A percentile compares a stretch with the other conserved stretches of the same genome.
phyloP scores from a whole-genome alignment of 2,329 filamentous ascomycete genomes.

The Aspergillus carbonarius region DNA sequence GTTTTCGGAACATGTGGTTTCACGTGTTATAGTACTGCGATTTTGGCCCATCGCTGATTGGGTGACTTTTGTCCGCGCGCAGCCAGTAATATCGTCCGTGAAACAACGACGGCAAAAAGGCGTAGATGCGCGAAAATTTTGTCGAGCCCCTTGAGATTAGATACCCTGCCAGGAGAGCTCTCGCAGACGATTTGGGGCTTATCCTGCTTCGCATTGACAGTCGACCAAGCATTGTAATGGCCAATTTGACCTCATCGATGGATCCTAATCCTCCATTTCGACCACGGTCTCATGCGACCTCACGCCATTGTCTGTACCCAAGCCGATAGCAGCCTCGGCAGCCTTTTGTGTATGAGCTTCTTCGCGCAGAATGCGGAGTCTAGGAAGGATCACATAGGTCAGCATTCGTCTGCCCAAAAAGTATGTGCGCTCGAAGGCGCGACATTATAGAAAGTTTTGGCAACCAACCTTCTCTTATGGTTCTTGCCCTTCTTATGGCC shows the following conservation, averaged over 20 bases:
- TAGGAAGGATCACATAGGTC: constrained; percentile 37
- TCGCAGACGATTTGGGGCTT: neutral
- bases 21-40: constrained; percentile 17
- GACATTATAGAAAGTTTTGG: neutral
- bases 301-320: constrained; percentile 67
- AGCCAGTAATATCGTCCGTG: constrained; percentile 17
- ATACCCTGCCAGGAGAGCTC: neutral
- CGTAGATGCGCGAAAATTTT: constrained; percentile 7
- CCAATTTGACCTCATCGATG: neutral
- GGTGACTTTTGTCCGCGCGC: constrained; percentile 9
- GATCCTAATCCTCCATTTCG: constrained; percentile 44
- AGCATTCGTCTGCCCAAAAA: constrained; percentile 7
- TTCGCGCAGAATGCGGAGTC: constrained; percentile 77
- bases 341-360: constrained; percentile 84
- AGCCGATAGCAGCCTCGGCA: constrained; percentile 75
- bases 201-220: constrained; percentile 3
- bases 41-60: constrained; percentile 18
- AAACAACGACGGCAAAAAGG: constrained; percentile 15
- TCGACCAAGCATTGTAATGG: neutral
- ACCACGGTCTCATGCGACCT: constrained; percentile 37
- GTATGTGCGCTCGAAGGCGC: neutral
- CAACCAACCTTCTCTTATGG: constrained; percentile 79
- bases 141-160: neutral
- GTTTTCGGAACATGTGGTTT: constrained; percentile 30
- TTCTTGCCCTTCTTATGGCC: constrained; percentile 83